Evolutionary conservation across 2,329 filamentous ascomycete species (phyloP).

Genomic region (Hirsutella thompsonii): DNA sequence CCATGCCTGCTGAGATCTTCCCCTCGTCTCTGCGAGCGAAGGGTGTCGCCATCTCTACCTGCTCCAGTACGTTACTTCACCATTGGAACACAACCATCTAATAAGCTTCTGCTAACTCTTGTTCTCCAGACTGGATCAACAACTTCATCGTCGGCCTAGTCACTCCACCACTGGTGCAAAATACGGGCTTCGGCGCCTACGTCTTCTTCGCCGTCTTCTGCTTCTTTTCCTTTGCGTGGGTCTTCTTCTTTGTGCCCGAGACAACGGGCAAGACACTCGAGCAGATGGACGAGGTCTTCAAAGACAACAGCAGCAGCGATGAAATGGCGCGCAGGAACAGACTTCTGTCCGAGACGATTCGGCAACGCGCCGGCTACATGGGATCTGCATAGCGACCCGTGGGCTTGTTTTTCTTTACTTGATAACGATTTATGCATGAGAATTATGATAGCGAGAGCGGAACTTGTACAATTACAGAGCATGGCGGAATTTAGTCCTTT

Average conservation of each 20-base stretch:
- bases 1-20: constrained; percentile 44
- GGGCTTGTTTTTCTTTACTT: background rate
- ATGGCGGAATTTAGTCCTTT: background rate
- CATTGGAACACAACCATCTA: background rate
- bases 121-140: constrained; percentile 35
- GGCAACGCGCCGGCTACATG: background rate
- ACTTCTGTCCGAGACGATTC: constrained; percentile 3
- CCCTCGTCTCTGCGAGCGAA: constrained; percentile 48
- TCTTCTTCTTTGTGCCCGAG: constrained; percentile 42
- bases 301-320: constrained; percentile 10
- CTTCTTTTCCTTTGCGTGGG: constrained; percentile 39
- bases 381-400: background rate
- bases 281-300: constrained; percentile 33
- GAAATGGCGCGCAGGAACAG: constrained; percentile 6
- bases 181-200: constrained; percentile 36
- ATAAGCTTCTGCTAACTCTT: background rate
- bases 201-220: constrained; percentile 47
- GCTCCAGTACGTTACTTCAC: constrained; percentile 23
- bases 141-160: constrained; percentile 50
- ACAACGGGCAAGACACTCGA: constrained; percentile 41
- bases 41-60: constrained; percentile 46
- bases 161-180: constrained; percentile 44
- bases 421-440: background rate
- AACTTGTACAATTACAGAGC: too few relatives aligned
- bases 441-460: too few relatives aligned